Evolutionary conservation across 2,329 filamentous ascomycete species (phyloP).

Genomic region (Botrytis hyacinthi): DNA sequence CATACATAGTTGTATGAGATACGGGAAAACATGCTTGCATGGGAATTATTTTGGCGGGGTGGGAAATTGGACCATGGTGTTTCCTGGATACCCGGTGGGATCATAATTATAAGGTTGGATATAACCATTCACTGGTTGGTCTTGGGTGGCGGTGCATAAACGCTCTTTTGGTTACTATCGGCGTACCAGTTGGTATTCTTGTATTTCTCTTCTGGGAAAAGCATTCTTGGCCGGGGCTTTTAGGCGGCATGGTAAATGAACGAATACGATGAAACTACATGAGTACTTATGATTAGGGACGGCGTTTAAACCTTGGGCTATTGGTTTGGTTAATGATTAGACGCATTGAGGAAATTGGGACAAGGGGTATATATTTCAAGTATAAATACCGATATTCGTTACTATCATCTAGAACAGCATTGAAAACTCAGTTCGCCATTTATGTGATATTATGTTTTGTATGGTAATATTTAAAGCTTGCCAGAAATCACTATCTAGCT

Average conservation of each 20-base stretch:
- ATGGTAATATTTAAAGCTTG: neutral
- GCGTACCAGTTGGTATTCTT: neutral
- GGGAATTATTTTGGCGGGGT: neutral
- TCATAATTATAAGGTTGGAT: neutral
- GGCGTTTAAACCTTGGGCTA: neutral
- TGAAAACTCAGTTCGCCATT: neutral
- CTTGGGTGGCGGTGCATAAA: neutral
- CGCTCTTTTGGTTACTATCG: neutral
- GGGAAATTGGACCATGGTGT: conserved; percentile 8
- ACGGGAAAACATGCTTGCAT: neutral
- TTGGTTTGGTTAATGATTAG: neutral
- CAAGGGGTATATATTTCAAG: neutral
- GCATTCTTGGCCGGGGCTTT: neutral
- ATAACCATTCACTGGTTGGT: conserved; percentile 2
- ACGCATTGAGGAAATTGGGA: neutral
- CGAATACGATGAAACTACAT: neutral
- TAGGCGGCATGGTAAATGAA: neutral
- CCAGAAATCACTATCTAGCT: neutral
- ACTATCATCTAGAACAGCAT: neutral
- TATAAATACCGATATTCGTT: neutral
- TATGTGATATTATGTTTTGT: neutral
- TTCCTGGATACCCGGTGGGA: conserved; percentile 7
- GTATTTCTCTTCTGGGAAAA: neutral
- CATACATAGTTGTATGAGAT: neutral
- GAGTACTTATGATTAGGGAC: neutral